Evolutionary conservation across 2,329 filamentous ascomycete genomes (phyloP), one percentile per base, ranked within the genome.

Genomic region (Rhynchosporium agropyri): DNA sequence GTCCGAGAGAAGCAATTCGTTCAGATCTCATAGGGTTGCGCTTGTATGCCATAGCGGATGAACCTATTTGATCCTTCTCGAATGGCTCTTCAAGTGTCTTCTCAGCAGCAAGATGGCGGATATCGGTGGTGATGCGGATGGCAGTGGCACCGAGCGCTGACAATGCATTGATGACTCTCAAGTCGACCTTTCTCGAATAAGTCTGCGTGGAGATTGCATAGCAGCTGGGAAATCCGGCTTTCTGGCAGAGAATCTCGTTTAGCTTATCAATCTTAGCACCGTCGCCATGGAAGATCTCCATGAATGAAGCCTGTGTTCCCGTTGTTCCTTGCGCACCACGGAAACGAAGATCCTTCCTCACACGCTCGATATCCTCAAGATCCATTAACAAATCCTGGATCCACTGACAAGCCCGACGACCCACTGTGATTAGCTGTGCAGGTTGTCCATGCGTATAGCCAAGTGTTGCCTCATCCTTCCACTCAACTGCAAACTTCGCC

Each of bases 51-150:
- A 84, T 83, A 63, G 86, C 86, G 54, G 80, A 84, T 50, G 81
- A 85, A n/a, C 45, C 33, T 69, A 93, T 92, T 77, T 96, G 91
- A 68, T 87, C 84, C 71, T 86, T 86, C 78, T 93, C 90, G 70
- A 92, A 91, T 0, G 90, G 91, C 79, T 93, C 90, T 74, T 96
- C 92, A 63, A 95, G 80, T 76, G 96, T 91, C 81, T 97, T 96
- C 77, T 87, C 83, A 72, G 83, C 81, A 5, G 89, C 88, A 54
- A 94, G 79, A 73, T 91, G 88, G 55, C 90, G 83, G 68, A 95
- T 89, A 71, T 94, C 90, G 53, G 83, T 82, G 55, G 85, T 84
- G 65, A 96, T 93, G 64, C 88, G 85, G 73, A 91, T 84, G 56
- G 86, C 90, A 0, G 91, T 91, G n/a, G 91, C 83, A 29, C 90